Evolutionary conservation across 2,329 filamentous ascomycete species (phyloP).

Genomic region (Acephala macrosclerotiorum): DNA sequence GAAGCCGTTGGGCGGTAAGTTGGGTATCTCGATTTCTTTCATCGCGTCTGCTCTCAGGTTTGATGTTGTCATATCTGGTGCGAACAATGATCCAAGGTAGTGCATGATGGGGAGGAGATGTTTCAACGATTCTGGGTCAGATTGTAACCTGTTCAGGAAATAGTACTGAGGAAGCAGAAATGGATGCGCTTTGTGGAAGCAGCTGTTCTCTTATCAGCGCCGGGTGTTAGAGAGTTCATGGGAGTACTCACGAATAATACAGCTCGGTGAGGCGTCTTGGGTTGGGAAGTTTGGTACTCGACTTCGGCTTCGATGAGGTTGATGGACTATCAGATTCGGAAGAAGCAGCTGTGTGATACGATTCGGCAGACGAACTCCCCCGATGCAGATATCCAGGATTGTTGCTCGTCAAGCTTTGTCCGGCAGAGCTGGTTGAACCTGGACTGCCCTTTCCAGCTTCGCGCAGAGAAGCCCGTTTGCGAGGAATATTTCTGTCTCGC

Average conservation of each 20-base stretch:
- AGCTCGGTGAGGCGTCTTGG: constrained; percentile 37
- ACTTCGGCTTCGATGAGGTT: constrained; percentile 26
- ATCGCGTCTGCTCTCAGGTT: constrained; percentile 43
- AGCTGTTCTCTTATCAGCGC: constrained; percentile 39
- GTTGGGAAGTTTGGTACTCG: constrained; percentile 19
- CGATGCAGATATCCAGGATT: not conserved
- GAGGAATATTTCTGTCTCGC: constrained; percentile 36
- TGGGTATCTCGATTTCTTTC: constrained; percentile 37
- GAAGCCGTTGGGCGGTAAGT: constrained; percentile 42
- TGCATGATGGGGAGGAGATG: constrained; percentile 44
- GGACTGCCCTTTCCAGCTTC: constrained; percentile 22
- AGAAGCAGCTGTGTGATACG: constrained; percentile 24
- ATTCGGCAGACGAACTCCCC: constrained; percentile 19
- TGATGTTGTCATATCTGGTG: constrained; percentile 40
- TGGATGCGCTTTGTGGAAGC: constrained; percentile 47
- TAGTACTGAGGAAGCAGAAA: constrained; percentile 46
- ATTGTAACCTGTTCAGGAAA: constrained; percentile 43
- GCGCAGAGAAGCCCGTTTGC: constrained; percentile 29
- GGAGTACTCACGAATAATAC: constrained; percentile 36
- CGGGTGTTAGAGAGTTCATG: constrained; percentile 28
- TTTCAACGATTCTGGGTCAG: constrained; percentile 45
- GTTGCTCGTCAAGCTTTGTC: constrained; percentile 5
- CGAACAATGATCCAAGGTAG: constrained; percentile 50
- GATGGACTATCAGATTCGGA: constrained; percentile 31
- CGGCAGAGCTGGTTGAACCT: not conserved